A percentile compares a stretch with the other conserved stretches of the same genome.
phyloP scores from a whole-genome alignment of 352 stramenopile genomes.

The Globisporangium cederbergense region DNA sequence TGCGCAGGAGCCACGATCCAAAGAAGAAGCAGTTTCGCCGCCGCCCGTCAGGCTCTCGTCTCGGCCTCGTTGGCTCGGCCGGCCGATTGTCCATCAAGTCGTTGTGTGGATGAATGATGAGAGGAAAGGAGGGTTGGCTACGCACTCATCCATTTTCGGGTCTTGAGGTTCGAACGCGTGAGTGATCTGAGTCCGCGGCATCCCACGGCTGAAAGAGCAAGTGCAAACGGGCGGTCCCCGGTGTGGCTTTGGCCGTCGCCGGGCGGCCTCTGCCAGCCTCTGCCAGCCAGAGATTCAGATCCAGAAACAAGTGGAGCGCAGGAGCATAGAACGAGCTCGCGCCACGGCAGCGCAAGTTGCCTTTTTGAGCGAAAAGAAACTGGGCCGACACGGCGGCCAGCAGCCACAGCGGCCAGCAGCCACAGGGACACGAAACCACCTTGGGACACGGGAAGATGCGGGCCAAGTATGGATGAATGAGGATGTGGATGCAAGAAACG shows the following conservation, averaged over 20 bases:
- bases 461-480: neutral
- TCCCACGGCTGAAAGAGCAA: conserved; percentile 5
- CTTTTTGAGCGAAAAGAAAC: neutral
- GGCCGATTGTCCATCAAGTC: neutral
- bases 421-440: too few species aligned
- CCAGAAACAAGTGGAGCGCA: neutral
- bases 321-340: too few species aligned
- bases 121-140: neutral
- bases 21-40: too few species aligned
- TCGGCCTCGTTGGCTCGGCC: too few species aligned
- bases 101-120: neutral
- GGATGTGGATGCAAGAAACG: neutral
- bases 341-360: neutral
- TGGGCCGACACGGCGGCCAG: too few species aligned
- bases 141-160: neutral
- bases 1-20: too few species aligned
- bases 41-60: too few species aligned
- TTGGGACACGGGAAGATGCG: neutral
- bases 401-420: neutral
- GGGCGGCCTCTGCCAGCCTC: neutral
- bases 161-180: neutral
- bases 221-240: neutral
- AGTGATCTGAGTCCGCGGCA: conserved; percentile 1
- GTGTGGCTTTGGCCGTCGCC: too few species aligned
- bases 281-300: neutral